Percentiles rank a stretch among this genome's conserved stretches.
phyloP scores from a whole-genome alignment of 306 rosid genomes.

The Pyrus betulifolia region DNA sequence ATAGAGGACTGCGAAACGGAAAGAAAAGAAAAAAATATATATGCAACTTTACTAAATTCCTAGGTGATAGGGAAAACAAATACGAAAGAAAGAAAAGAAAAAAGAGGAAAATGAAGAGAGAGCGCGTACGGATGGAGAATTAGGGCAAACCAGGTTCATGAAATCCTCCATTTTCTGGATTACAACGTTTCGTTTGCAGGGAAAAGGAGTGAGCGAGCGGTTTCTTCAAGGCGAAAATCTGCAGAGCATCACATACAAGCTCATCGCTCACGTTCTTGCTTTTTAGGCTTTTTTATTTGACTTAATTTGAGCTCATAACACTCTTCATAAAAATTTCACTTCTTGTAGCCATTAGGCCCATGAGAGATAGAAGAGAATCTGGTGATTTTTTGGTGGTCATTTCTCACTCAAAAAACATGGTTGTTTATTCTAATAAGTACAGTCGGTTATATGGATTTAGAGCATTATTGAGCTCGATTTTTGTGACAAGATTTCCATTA shows the following conservation, averaged over 20 bases:
- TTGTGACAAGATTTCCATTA: too few relatives aligned
- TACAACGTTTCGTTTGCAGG: not conserved
- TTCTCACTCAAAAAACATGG: too few relatives aligned
- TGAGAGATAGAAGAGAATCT: too few relatives aligned
- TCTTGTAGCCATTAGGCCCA: too few relatives aligned
- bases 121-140: conserved; percentile 48
- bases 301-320: too few relatives aligned
- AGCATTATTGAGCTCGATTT: too few relatives aligned
- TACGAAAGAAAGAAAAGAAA: not conserved
- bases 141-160: conserved; percentile 47
- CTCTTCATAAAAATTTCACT: too few relatives aligned
- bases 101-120: not conserved
- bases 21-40: not conserved
- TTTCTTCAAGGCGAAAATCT: not conserved
- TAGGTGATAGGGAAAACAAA: not conserved
- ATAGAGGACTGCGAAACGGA: not conserved
- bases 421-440: too few relatives aligned
- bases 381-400: too few relatives aligned
- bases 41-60: not conserved
- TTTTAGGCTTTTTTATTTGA: too few relatives aligned
- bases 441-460: too few relatives aligned
- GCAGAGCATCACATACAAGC: not conserved
- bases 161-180: conserved; percentile 29
- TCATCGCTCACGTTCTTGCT: too few relatives aligned
- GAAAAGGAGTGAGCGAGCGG: not conserved